Conservation (phyloP, 352 stramenopile species). For the Thalassiosira livingstoniorum region DNA sequence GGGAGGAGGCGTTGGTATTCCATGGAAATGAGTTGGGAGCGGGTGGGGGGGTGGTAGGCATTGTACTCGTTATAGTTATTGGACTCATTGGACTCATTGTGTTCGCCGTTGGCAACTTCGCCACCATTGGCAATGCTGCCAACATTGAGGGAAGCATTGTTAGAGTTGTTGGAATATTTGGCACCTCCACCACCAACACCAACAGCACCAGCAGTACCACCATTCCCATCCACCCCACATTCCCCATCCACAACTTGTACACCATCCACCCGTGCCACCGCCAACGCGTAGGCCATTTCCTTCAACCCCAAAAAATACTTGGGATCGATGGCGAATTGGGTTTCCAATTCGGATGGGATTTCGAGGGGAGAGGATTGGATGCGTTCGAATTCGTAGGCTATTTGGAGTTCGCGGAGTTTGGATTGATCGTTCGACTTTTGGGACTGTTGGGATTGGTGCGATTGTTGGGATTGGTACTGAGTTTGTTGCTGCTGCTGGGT, state of each 20-base stretch:
- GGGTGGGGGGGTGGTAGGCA: constrained; percentile 16
- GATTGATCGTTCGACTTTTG: constrained; percentile 13
- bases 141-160: neutral
- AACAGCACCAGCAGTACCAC: constrained; percentile 18
- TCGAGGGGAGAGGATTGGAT: constrained; percentile 39
- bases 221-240: too few species aligned
- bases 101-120: neutral
- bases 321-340: constrained; percentile 43
- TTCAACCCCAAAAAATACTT: constrained; percentile 55
- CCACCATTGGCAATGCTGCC: neutral
- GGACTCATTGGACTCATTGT: neutral
- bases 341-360: constrained; percentile 39
- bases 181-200: constrained; percentile 14
- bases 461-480: neutral
- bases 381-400: constrained; percentile 55
- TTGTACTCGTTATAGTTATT: neutral
- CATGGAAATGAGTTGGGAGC: constrained; percentile 46
- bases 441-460: constrained; percentile 1
- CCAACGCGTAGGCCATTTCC: constrained; percentile 60
- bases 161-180: constrained; percentile 1
- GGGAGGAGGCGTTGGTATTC: constrained; percentile 47
- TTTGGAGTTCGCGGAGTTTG: constrained; percentile 52
- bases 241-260: constrained; percentile 1
- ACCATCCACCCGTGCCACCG: constrained; percentile 50
- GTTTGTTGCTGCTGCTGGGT: neutral